Base-by-base conservation (phyloP, 2,329 filamentous ascomycete species). In the Sclerotinia subarctica region DNA sequence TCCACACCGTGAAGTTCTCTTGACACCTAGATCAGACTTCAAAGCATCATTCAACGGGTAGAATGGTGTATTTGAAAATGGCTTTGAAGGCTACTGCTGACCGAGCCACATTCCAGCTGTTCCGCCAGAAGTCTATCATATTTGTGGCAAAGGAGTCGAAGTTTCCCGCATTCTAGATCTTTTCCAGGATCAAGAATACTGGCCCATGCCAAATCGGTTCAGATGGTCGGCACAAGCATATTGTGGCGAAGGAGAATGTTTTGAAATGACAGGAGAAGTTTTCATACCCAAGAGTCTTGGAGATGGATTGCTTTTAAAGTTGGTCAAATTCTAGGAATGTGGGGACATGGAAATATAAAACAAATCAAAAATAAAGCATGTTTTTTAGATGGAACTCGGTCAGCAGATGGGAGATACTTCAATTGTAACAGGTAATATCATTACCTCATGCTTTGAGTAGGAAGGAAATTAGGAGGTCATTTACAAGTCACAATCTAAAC, bases 221-320 rank as follows among this genome's bases (percentile, higher is more conserved):
- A 42, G 10, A 26, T 42, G 35, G 29, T 38, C 32, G 29, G 46
- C 59, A 21, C 21, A 51, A 24, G 29, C n/a, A n/a, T 62, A 10
- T 35, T 35, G 17, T 26, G 32, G 59, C 32, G 38, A 51, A 62
- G 46, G 46, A 51, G 46, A 51, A 38, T 51, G 46, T 35, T 21
- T 24, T 38, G 46, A 57, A 21, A 57, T 24, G 32, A 51, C 15
- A 51, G 6, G 26, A 24, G 44, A 38, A 57, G n/a, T 24, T 42
- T 38, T 26, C 46, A 51, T 63, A 19, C 59, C 59, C 46, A 52
- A 51, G 59, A 63, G 59, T 38, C 46, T 63, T 63, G 59, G 59
- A n/a, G 38, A 19, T 10, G 32, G 6, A 51, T 38, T 2, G 21
- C 26, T 26, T 49, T 51, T n/a, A 13, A 51, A 51, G 6, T 26